Conservation (phyloP, 1,139 yeast species). For the Taphrina wiesneri region DNA sequence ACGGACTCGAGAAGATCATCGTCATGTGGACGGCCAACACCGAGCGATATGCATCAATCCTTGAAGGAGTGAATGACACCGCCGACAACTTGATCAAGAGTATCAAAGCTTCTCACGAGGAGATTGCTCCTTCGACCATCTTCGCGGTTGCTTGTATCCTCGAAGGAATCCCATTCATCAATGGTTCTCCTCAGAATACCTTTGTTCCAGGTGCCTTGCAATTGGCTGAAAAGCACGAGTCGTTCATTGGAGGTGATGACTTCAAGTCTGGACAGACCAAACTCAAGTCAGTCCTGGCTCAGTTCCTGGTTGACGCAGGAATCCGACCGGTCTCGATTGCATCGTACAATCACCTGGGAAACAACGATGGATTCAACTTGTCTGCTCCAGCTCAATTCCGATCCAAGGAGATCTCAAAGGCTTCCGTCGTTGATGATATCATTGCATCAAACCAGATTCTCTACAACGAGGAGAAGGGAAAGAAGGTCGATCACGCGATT, state of each 20-base stretch:
- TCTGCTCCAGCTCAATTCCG: conserved; percentile 91
- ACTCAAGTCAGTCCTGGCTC: conserved; percentile 91
- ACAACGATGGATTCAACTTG: conserved; percentile 91
- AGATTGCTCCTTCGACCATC: conserved; percentile 85
- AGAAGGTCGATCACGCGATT: conserved; percentile 86
- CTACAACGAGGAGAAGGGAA: conserved; percentile 78
- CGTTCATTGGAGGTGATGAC: conserved; percentile 95
- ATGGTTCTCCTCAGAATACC: conserved; percentile 97
- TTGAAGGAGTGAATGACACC: conserved; percentile 82
- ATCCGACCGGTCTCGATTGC: conserved; percentile 92
- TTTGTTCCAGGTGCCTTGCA: conserved; percentile 94
- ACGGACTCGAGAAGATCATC: conserved; percentile 79
- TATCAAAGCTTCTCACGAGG: conserved; percentile 75
- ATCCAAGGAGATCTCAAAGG: conserved; percentile 91
- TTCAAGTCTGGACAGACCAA: conserved; percentile 97
- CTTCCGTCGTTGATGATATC: conserved; percentile 91
- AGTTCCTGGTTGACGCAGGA: conserved; percentile 95
- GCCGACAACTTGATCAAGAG: conserved; percentile 74
- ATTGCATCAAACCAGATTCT: conserved; percentile 83
- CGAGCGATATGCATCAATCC: conserved; percentile 81
- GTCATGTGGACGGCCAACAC: conserved; percentile 98
- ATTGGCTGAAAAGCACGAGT: conserved; percentile 73
- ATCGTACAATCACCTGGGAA: conserved; percentile 93
- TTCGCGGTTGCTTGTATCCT: conserved; percentile 91
- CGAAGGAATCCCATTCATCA: conserved; percentile 84